Percentiles rank a stretch among this genome's conserved stretches.
These are phyloP conservation scores for Nicotiana paniculata DNA, from an alignment of 257 asterid species.

Conservation along the genomic window DNA sequence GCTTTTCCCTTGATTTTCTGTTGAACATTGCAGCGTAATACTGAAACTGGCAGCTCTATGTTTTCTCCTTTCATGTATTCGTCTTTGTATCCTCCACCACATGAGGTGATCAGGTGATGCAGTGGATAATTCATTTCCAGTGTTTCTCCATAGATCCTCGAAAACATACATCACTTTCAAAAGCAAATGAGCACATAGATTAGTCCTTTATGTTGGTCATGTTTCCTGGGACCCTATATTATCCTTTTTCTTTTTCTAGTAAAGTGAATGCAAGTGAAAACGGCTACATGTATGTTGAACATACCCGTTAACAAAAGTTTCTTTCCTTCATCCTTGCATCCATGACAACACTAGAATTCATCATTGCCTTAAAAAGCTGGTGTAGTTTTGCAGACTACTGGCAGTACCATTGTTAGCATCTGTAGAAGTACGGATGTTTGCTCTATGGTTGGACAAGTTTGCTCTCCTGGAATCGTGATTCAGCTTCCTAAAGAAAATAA, in stretches of 20 bases:
- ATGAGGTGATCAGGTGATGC: background rate
- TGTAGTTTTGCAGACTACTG: background rate
- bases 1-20: background rate
- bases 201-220: background rate
- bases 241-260: too few species aligned
- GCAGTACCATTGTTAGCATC: background rate
- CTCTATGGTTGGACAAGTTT: background rate
- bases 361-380: background rate
- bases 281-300: background rate
- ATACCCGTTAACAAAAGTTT: background rate
- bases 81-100: too few species aligned
- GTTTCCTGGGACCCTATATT: background rate
- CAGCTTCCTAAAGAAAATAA: background rate
- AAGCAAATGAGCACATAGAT: background rate
- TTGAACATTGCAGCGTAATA: background rate
- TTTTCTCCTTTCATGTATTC: too few species aligned
- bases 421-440: background rate
- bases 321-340: background rate
- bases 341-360: background rate
- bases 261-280: background rate
- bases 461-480: background rate
- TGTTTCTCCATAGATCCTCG: background rate
- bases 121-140: background rate
- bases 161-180: background rate
- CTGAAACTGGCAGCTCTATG: too few species aligned